These are phyloP conservation scores for Monosporascus sp. DNA, from an alignment of 2,329 filamentous ascomycete genomes.

Conservation along the genomic window DNA sequence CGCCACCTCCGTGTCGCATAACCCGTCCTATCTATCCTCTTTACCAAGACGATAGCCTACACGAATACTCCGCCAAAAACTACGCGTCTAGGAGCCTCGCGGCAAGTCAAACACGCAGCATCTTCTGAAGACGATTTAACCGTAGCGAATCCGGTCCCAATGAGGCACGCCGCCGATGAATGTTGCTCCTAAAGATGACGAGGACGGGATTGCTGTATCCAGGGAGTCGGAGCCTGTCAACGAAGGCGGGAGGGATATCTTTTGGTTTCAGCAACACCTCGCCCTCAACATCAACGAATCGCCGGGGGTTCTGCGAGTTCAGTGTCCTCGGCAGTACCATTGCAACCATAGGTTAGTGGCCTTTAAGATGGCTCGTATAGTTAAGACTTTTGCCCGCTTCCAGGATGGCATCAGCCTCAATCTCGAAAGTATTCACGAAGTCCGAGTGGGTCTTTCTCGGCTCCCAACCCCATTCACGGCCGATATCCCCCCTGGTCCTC, in stretches of 20 bases:
- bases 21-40: conserved; percentile 18
- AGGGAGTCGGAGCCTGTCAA: conserved; percentile 23
- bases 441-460: neutral
- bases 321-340: conserved; percentile 3
- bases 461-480: neutral
- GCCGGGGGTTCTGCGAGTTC: conserved; percentile 19
- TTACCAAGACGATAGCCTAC: conserved; percentile 24
- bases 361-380: neutral
- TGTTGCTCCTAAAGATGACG: conserved; percentile 28
- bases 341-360: neutral
- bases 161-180: conserved; percentile 23
- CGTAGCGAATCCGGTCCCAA: conserved; percentile 7
- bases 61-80: conserved; percentile 24
- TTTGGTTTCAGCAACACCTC: conserved; percentile 22
- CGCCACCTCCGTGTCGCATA: conserved; percentile 17
- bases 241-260: conserved; percentile 13
- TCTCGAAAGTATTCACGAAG: neutral
- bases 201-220: conserved; percentile 25
- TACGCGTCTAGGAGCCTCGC: conserved; percentile 13
- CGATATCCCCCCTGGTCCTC: neutral
- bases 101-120: neutral
- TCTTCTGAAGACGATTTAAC: neutral
- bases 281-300: conserved; percentile 17
- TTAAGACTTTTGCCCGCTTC: neutral
- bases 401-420: neutral